Base-by-base conservation (phyloP, 2,329 filamentous ascomycete genomes). In the Leptographium lundbergii region DNA sequence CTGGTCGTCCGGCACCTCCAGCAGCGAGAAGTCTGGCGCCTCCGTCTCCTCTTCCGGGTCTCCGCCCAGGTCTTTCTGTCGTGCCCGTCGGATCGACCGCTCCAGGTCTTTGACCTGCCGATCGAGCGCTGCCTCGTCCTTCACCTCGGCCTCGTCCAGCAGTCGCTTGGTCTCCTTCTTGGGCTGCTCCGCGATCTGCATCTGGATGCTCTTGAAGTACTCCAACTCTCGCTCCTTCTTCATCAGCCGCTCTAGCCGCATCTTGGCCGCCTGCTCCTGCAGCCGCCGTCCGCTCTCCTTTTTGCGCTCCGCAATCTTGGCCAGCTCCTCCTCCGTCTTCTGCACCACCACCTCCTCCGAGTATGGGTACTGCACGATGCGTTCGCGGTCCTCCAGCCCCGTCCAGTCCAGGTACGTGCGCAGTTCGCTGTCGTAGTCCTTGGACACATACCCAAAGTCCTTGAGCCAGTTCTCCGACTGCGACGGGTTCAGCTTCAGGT, bases 241-340 rank as follows among this genome's bases (percentile, higher is more conserved):
- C 70, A 97, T 89, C 54, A 99, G 77, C 67, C 95, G 95, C 64
- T 99, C 94, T 0, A 99, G 76, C 9, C 94, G 86, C 90, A 96
- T 96, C 72, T 96, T 97, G 11, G 92, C 92, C 0, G 94, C 94
- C 72, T 99, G 94, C 67, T 96, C 91, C 71, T 99, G 94, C 29
- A 99, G 70, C 53, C 95, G 81, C 63, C 94, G 81, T 0, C 94
- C 94, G 65, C 90, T 94, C 72, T 99, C 94, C 70, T 95, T 95
- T 69, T 95, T 90, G 69, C 92, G 87, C 75, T 99, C 94, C 13
- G 92, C 91, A 63, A 95, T 89, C 48, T 85, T 81, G 2, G 89
- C 90, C 19, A 99, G 80, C 70, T 99, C 94, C 70, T 97, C 94
- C 68, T 95, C 89, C 1, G 87, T 94, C 75, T 99, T 99, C 69